phyloP scores from a whole-genome alignment of 768 basidiomycete species.

The Trametes sanguinea region DNA sequence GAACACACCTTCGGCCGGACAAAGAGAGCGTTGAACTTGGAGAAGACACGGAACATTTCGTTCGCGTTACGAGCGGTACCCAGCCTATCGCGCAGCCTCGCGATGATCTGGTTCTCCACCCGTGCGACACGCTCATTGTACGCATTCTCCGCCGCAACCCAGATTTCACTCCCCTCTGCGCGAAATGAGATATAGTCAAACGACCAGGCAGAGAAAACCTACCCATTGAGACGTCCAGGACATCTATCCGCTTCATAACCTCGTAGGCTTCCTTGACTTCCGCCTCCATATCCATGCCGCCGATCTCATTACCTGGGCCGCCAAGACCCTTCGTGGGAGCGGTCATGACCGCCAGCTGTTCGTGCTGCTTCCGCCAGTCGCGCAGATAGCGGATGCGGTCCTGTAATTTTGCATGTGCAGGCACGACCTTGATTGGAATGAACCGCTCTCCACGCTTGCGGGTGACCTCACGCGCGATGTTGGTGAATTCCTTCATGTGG shows the following conservation, averaged over 20 bases:
- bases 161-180: conserved; percentile 94
- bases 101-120: conserved; percentile 98
- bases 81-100: conserved; percentile 84
- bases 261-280: conserved; percentile 97
- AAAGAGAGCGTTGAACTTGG: conserved; percentile 96
- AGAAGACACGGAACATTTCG: conserved; percentile 99
- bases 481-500: conserved; percentile 65
- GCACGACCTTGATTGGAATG: conserved; percentile 92
- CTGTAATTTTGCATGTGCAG: conserved; percentile 89
- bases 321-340: conserved; percentile 88
- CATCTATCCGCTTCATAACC: conserved; percentile 94
- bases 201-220: conserved; percentile 30
- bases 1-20: conserved; percentile 84
- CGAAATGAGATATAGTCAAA: not conserved
- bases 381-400: conserved; percentile 84
- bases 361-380: conserved; percentile 96
- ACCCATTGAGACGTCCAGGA: conserved; percentile 92
- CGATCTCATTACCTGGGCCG: conserved; percentile 70
- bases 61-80: conserved; percentile 97
- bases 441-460: conserved; percentile 89
- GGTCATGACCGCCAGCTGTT: conserved; percentile 97
- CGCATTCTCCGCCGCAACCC: conserved; percentile 95
- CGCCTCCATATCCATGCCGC: conserved; percentile 97
- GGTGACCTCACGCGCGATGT: conserved; percentile 83
- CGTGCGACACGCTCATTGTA: conserved; percentile 97